Conservation (phyloP, 2,329 filamentous ascomycete genomes). For the Colletotrichum higginsianum region DNA sequence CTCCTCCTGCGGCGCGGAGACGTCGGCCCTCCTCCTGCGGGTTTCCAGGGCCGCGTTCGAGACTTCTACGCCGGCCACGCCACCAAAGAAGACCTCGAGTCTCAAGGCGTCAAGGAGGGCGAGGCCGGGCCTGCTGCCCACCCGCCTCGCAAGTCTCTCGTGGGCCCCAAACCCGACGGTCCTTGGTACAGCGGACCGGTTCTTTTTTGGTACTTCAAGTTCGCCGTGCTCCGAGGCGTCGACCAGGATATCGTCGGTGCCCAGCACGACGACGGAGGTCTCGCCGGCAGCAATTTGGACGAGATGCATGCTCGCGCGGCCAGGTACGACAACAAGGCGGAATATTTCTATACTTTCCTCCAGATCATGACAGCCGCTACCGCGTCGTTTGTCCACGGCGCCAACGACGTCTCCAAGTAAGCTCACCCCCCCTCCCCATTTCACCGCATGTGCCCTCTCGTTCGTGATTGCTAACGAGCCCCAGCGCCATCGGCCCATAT, state of each 20-base stretch:
- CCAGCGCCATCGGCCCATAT: constrained; percentile 70
- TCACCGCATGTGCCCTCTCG: too few species aligned
- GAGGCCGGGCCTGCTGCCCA: neutral
- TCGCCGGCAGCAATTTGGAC: constrained; percentile 65
- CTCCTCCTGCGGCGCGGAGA: constrained; percentile 60
- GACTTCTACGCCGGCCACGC: constrained; percentile 67
- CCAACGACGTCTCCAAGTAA: constrained; percentile 74
- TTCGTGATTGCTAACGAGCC: too few species aligned
- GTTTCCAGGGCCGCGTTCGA: constrained; percentile 58
- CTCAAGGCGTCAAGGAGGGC: neutral
- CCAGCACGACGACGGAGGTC: constrained; percentile 54
- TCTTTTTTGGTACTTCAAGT: constrained; percentile 58
- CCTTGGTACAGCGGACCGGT: constrained; percentile 56
- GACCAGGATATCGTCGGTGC: constrained; percentile 53
- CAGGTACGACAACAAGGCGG: constrained; percentile 74
- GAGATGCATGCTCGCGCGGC: constrained; percentile 70
- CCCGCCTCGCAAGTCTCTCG: constrained; percentile 44
- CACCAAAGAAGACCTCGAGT: constrained; percentile 61
- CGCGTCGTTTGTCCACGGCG: constrained; percentile 76
- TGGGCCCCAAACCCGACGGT: constrained; percentile 54
- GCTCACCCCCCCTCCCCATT: too few species aligned
- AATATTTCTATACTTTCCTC: constrained; percentile 73
- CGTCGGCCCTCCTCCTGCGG: constrained; percentile 44
- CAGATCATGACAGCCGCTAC: constrained; percentile 74
- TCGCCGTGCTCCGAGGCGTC: constrained; percentile 58